phyloP scores from a whole-genome alignment of 1,284 basidiomycete species.

The Wallemia hederae region DNA sequence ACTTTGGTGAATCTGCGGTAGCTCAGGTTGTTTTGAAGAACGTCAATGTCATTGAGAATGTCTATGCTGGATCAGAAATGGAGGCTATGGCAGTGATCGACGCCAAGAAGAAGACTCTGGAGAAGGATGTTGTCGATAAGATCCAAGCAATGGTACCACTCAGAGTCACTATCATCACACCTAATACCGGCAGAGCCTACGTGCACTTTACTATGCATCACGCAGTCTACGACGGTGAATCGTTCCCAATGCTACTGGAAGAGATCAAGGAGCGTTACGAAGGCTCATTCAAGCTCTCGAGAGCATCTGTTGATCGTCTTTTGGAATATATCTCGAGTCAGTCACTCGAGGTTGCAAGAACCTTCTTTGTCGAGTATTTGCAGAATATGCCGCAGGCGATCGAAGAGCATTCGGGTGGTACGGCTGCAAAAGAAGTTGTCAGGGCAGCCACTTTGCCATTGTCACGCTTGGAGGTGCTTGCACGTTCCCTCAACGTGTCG shows the following conservation, averaged over 20 bases:
- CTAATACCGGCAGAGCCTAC: slow-evolving; percentile 1
- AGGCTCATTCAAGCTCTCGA: neutral
- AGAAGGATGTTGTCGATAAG: neutral
- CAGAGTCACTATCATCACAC: neutral
- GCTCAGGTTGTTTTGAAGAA: neutral
- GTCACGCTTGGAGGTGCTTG: neutral
- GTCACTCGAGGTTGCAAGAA: neutral
- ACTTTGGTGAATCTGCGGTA: neutral
- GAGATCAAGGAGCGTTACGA: neutral
- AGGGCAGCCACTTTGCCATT: neutral
- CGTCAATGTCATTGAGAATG: neutral
- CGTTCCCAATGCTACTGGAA: neutral
- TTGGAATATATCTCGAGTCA: neutral
- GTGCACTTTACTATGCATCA: slow-evolving; percentile 7
- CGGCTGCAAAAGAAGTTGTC: neutral
- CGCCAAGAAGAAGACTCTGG: neutral
- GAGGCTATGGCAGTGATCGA: neutral
- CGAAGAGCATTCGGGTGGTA: neutral
- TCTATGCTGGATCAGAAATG: neutral
- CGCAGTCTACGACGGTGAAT: slow-evolving; percentile 6
- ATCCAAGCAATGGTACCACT: neutral
- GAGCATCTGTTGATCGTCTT: neutral
- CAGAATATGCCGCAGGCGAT: neutral
- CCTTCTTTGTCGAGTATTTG: neutral
- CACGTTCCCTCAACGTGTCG: neutral